Conservation (phyloP, 2,329 filamentous ascomycete species). For the Penicillium hordei region DNA sequence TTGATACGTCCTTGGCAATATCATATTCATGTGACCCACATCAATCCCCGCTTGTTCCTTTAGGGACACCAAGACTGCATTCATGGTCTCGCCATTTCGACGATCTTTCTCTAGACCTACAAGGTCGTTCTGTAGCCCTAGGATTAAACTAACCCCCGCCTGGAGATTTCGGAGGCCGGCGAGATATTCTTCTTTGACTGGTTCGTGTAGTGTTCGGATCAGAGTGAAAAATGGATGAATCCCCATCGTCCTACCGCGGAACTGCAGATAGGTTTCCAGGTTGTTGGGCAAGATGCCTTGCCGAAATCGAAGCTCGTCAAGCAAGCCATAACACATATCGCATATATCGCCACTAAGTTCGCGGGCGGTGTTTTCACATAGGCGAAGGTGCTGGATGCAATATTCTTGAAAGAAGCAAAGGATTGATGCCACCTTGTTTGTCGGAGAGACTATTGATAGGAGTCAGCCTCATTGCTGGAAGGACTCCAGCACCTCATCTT, state of each 20-base stretch:
- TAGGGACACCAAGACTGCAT: conserved; percentile 4
- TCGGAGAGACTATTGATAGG: background rate
- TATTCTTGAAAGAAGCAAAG: background rate
- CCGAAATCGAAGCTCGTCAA: background rate
- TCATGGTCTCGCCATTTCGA: conserved; percentile 6
- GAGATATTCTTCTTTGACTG: background rate
- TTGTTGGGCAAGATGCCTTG: background rate
- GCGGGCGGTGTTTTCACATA: background rate
- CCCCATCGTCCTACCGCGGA: conserved; percentile 3
- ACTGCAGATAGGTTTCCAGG: background rate
- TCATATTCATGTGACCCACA: background rate
- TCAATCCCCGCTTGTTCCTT: background rate
- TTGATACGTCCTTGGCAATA: background rate
- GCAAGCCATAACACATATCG: conserved; percentile 3
- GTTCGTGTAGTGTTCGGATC: background rate
- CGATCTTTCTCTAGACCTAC: conserved; percentile 8
- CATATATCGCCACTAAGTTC: conserved; percentile 1
- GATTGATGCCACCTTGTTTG: conserved; percentile 1
- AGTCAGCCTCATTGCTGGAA: background rate
- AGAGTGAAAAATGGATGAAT: conserved; percentile 8
- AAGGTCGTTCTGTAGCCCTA: conserved; percentile 7
- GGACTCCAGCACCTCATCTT: background rate
- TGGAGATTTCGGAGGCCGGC: background rate
- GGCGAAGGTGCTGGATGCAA: background rate
- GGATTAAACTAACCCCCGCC: background rate